Conservation (phyloP, 495 filamentous ascomycete genomes). For the Podospora pseudoanserina region DNA sequence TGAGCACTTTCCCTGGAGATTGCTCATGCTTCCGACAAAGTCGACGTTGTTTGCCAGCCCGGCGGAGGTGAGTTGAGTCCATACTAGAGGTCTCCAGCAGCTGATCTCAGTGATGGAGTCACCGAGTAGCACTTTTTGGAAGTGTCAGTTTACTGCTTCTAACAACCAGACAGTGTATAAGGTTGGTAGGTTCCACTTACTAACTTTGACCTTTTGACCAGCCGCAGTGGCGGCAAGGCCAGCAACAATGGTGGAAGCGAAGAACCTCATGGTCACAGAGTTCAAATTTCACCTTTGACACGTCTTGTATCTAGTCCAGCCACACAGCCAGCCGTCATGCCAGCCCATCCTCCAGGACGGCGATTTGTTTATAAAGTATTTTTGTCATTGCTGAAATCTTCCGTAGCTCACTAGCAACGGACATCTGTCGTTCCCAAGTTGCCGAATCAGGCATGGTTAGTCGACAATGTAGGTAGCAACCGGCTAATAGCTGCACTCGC, state of each 20-base stretch:
- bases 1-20: slow-evolving; percentile 23
- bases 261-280: slow-evolving; percentile 18
- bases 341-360: background rate
- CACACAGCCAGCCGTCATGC: background rate
- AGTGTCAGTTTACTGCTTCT: slow-evolving; percentile 4
- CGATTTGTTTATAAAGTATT: background rate
- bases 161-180: background rate
- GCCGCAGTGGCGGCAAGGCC: slow-evolving; percentile 16
- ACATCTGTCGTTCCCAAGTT: background rate
- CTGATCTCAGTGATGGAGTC: slow-evolving; percentile 39
- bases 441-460: background rate
- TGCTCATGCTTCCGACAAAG: slow-evolving; percentile 36
- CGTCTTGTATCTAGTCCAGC: background rate
- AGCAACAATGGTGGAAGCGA: slow-evolving; percentile 7
- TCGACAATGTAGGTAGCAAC: slow-evolving; percentile 1
- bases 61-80: slow-evolving; percentile 28
- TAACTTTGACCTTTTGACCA: slow-evolving; percentile 25
- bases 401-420: background rate
- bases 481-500: background rate
- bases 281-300: background rate
- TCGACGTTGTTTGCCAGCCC: slow-evolving; percentile 29
- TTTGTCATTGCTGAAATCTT: background rate
- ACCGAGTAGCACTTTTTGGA: slow-evolving; percentile 31
- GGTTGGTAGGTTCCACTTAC: slow-evolving; percentile 10
- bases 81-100: slow-evolving; percentile 36